A percentile compares a stretch with the other conserved stretches of the same genome.
Evolutionary conservation across 768 basidiomycete genomes (phyloP).

Genomic region (Ramaria sp.): DNA sequence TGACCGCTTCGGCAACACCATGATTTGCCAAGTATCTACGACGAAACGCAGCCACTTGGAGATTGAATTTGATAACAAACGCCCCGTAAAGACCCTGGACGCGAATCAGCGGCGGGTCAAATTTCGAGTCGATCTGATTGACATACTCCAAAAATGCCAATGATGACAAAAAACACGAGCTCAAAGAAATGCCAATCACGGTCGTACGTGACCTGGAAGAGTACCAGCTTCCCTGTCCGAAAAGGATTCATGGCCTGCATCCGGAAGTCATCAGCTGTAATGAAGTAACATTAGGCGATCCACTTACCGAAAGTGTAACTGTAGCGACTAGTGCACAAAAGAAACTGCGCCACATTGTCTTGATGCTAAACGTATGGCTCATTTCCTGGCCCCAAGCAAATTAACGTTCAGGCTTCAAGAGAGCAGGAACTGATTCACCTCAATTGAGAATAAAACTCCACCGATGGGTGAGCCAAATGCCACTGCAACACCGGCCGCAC

Average conservation of each 20-base stretch:
- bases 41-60: slow-evolving; percentile 91
- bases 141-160: slow-evolving; percentile 90
- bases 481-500: slow-evolving; percentile 96
- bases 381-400: slow-evolving; percentile 62
- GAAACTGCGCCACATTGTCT: slow-evolving; percentile 98
- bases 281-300: not conserved
- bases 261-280: not conserved
- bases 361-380: slow-evolving; percentile 93
- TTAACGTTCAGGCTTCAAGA: not conserved
- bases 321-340: slow-evolving; percentile 96
- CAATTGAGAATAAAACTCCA: slow-evolving; percentile 94
- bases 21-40: slow-evolving; percentile 78
- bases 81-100: slow-evolving; percentile 93
- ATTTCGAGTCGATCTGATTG: not conserved
- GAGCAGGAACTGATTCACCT: slow-evolving; percentile 39
- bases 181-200: slow-evolving; percentile 99
- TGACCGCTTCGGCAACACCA: slow-evolving; percentile 82
- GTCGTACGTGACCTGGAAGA: slow-evolving; percentile 97
- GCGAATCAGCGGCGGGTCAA: slow-evolving; percentile 4
- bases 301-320: slow-evolving; percentile 82
- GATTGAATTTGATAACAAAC: slow-evolving; percentile 92
- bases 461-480: slow-evolving; percentile 98
- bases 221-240: slow-evolving; percentile 91
- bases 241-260: slow-evolving; percentile 93
- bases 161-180: slow-evolving; percentile 89